These are phyloP conservation scores for Acorus calamus DNA, from an alignment of 106 monocot genomes.

Conservation along the genomic window DNA sequence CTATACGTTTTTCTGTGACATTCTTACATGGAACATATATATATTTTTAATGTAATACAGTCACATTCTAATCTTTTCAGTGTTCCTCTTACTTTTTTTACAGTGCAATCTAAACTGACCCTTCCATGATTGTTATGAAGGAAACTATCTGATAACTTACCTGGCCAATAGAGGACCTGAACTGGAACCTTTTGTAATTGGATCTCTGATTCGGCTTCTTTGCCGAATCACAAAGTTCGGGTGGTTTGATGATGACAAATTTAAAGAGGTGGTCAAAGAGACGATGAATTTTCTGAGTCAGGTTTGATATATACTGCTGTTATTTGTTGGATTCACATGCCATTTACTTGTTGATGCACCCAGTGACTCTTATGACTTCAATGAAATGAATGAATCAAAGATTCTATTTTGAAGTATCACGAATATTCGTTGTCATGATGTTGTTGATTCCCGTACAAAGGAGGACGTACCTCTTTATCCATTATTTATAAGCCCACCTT, in stretches of 20 bases:
- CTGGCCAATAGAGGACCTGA: slow-evolving; percentile 87
- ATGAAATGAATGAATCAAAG: no score
- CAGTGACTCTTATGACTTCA: no score
- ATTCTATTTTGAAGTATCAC: no score
- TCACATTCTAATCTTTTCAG: neutral
- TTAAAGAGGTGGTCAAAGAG: slow-evolving; percentile 76
- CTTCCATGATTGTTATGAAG: slow-evolving; percentile 62
- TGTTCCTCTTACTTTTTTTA: neutral
- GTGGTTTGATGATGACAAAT: slow-evolving; percentile 99
- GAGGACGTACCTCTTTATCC: no score
- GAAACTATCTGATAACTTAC: slow-evolving; percentile 92
- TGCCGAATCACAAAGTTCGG: slow-evolving; percentile 97
- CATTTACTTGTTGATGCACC: no score
- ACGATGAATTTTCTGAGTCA: slow-evolving; percentile 72
- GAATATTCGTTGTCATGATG: neutral
- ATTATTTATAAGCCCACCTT: no score
- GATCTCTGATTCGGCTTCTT: slow-evolving; percentile 83
- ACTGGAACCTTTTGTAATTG: slow-evolving; percentile 77
- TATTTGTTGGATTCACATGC: no score
- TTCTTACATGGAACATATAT: no score
- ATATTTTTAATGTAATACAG: no score
- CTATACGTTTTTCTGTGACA: no score
- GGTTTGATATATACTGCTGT: slow-evolving; percentile 21
- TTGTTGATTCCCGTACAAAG: neutral
- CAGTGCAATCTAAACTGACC: slow-evolving; percentile 29